A percentile compares a stretch with the other conserved stretches of the same genome.
Conservation (phyloP, 139 green algal genomes). For the Monoraphidium neglectum region DNA sequence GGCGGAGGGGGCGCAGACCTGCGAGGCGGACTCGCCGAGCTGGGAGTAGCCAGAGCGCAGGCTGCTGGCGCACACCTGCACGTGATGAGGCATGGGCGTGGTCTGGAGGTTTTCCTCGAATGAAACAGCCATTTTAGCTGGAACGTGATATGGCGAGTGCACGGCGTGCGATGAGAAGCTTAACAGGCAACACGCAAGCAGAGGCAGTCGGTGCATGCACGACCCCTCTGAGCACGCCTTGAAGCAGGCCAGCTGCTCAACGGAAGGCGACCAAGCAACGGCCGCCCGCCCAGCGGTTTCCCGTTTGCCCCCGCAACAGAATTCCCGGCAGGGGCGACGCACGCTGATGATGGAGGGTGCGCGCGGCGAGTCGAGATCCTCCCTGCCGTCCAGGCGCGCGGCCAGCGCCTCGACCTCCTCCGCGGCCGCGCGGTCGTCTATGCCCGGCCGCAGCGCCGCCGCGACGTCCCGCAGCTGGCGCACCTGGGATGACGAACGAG, state of each 20-base stretch:
- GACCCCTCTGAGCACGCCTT: neutral
- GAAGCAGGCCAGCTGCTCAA: neutral
- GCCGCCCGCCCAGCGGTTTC: no score
- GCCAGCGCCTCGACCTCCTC: conserved; percentile 17
- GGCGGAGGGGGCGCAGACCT: neutral
- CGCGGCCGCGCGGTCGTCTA: conserved; percentile 6
- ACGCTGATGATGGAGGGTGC: conserved; percentile 18
- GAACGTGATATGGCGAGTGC: no score
- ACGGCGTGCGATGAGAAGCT: no score
- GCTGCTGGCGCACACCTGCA: conserved; percentile 26
- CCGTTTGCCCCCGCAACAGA: neutral
- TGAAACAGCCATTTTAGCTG: no score
- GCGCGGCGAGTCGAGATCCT: conserved; percentile 1
- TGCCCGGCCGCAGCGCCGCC: conserved; percentile 7
- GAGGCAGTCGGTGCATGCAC: no score
- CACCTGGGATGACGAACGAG: no score
- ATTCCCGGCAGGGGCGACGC: neutral
- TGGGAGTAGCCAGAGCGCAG: conserved; percentile 17
- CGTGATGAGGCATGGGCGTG: neutral
- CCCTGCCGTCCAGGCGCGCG: conserved; percentile 19
- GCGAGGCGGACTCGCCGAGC: conserved; percentile 23
- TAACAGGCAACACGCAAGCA: no score
- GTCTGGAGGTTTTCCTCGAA: neutral
- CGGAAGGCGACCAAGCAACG: no score
- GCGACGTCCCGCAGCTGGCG: conserved; percentile 9